These are phyloP conservation scores for Helotiales sp. DNA, from an alignment of 2,329 filamentous ascomycete species.

Conservation along the genomic window DNA sequence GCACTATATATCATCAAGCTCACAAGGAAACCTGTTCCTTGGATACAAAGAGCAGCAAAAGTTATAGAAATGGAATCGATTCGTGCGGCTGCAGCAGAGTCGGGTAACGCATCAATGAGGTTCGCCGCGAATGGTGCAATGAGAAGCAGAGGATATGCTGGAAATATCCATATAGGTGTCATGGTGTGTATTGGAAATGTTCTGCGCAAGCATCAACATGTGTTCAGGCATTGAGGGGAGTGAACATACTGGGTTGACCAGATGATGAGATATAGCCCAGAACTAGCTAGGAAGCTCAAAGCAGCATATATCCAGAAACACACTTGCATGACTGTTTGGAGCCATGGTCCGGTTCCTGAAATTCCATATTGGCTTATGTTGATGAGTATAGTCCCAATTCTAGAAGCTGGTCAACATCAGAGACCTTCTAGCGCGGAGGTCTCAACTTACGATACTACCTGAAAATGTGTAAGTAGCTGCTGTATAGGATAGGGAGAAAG, in stretches of 20 bases:
- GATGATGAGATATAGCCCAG: constrained; percentile 72
- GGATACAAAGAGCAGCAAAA: constrained; percentile 49
- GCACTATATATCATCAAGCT: constrained; percentile 79
- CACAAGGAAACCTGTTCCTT: constrained; percentile 57
- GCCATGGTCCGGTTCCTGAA: constrained; percentile 61
- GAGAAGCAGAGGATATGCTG: constrained; percentile 77
- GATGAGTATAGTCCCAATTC: constrained; percentile 73
- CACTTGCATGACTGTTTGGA: constrained; percentile 58
- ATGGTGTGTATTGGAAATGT: constrained; percentile 72
- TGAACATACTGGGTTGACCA: constrained; percentile 57
- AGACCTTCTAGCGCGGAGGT: background rate
- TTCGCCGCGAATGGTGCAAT: constrained; percentile 69
- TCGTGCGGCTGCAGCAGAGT: constrained; percentile 35
- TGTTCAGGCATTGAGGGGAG: background rate
- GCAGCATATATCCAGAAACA: constrained; percentile 75
- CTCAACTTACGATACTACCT: constrained; percentile 47
- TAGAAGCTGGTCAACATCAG: constrained; percentile 34
- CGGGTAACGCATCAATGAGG: constrained; percentile 41
- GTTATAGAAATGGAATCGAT: constrained; percentile 49
- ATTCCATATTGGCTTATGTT: constrained; percentile 78
- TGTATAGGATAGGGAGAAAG: background rate
- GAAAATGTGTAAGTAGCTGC: constrained; percentile 15
- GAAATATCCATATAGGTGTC: constrained; percentile 89
- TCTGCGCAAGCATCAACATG: constrained; percentile 22
- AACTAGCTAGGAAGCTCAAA: constrained; percentile 66